Conservation (phyloP, 1,284 basidiomycete species). For the Polyporus tsugae region DNA sequence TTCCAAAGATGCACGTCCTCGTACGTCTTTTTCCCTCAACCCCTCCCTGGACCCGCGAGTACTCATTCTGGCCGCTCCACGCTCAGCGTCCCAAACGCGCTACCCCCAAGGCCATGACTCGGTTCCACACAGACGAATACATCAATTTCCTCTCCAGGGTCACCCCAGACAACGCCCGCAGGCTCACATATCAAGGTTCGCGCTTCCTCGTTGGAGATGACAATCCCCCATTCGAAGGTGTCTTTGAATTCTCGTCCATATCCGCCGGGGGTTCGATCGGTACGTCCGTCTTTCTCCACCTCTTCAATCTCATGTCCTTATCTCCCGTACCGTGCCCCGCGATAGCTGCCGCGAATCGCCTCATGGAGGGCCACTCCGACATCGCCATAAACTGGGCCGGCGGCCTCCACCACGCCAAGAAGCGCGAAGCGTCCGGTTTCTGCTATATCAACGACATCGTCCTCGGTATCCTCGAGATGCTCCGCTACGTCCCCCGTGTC, state of each 20-base stretch:
- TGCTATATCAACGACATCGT: slow-evolving; percentile 99
- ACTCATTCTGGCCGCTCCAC: slow-evolving; percentile 49
- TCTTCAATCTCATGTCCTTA: neutral
- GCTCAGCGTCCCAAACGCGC: slow-evolving; percentile 83
- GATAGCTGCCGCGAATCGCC: slow-evolving; percentile 83
- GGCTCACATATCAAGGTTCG: slow-evolving; percentile 84
- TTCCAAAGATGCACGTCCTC: slow-evolving; percentile 91
- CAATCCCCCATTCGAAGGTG: slow-evolving; percentile 95
- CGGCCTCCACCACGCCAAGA: slow-evolving; percentile 98
- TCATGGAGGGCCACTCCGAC: slow-evolving; percentile 87
- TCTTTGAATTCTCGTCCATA: slow-evolving; percentile 98
- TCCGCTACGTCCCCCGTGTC: slow-evolving; percentile 86
- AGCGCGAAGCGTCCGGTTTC: slow-evolving; percentile 95
- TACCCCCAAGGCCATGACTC: slow-evolving; percentile 84
- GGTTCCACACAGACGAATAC: slow-evolving; percentile 99
- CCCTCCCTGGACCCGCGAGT: neutral
- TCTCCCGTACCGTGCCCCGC: neutral
- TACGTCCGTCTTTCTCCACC: slow-evolving; percentile 41
- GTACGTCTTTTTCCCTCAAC: slow-evolving; percentile 54
- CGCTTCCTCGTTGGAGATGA: slow-evolving; percentile 93
- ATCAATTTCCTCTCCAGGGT: slow-evolving; percentile 91
- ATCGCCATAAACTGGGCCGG: slow-evolving; percentile 99
- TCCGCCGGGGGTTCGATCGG: slow-evolving; percentile 94
- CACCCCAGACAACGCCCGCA: slow-evolving; percentile 87
- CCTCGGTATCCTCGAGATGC: slow-evolving; percentile 87